Conservation (phyloP, 768 basidiomycete genomes). For the Boletus coccyginus region DNA sequence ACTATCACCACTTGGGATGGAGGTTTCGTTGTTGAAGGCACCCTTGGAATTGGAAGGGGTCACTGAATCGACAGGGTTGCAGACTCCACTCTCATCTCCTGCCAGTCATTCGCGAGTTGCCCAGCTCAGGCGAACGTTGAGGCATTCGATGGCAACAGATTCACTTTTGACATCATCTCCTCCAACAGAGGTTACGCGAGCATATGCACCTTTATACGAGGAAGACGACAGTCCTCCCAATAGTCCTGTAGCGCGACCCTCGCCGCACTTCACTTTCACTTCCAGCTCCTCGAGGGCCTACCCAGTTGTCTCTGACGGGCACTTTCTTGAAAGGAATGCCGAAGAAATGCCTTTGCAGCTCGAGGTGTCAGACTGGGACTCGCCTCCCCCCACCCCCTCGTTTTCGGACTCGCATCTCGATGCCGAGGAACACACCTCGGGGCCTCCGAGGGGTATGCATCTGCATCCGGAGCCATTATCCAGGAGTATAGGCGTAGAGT, state of each 20-base stretch:
- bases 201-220: slow-evolving; percentile 13
- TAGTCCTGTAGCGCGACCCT: slow-evolving; percentile 4
- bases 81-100: neutral
- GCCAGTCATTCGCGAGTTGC: neutral
- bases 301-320: neutral
- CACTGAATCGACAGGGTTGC: neutral
- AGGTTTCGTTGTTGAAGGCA: slow-evolving; percentile 13
- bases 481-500: slow-evolving; percentile 18
- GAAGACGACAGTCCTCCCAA: slow-evolving; percentile 13
- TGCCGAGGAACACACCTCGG: slow-evolving; percentile 12
- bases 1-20: slow-evolving; percentile 18
- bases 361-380: slow-evolving; percentile 8
- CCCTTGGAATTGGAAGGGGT: slow-evolving; percentile 7
- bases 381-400: neutral
- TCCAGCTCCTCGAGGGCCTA: slow-evolving; percentile 20
- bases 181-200: slow-evolving; percentile 23
- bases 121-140: slow-evolving; percentile 9
- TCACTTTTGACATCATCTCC: slow-evolving; percentile 19
- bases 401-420: slow-evolving; percentile 1
- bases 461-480: slow-evolving; percentile 3
- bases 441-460: slow-evolving; percentile 2
- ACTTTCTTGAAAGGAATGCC: neutral
- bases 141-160: slow-evolving; percentile 4
- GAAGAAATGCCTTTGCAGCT: neutral
- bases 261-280: slow-evolving; percentile 17